Percentiles rank a stretch among this genome's conserved stretches.
Evolutionary conservation across 2,329 filamentous ascomycete genomes (phyloP).

Genomic region (Aspergillus sergii): DNA sequence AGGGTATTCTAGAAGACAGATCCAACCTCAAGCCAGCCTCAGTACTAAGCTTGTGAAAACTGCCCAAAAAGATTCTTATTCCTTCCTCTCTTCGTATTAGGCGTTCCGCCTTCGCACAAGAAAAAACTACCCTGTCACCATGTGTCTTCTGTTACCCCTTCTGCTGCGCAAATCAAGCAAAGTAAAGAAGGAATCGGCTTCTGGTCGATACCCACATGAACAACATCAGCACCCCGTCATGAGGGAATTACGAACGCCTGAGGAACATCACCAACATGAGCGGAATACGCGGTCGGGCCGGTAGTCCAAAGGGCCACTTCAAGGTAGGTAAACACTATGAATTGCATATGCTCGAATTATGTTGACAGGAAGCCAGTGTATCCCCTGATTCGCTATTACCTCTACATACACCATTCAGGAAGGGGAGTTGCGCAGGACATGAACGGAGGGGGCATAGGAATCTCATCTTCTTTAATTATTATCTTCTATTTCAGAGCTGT

Average conservation of each 20-base stretch:
- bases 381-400: background rate
- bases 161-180: background rate
- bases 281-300: background rate
- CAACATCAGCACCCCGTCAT: background rate
- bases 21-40: background rate
- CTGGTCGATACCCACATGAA: background rate
- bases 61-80: background rate
- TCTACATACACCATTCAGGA: background rate
- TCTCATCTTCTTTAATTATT: background rate
- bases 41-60: background rate
- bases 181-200: background rate
- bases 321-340: background rate
- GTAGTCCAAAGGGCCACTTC: background rate
- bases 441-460: background rate
- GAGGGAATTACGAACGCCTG: background rate
- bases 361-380: background rate
- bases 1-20: background rate
- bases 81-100: background rate
- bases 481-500: background rate
- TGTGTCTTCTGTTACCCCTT: background rate
- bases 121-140: background rate
- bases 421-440: background rate
- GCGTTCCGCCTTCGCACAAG: background rate
- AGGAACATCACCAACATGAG: too few species aligned
- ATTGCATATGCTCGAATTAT: background rate